These are phyloP conservation scores for Sclerotinia trifoliorum DNA, from an alignment of 2,329 filamentous ascomycete species.

Conservation along the genomic window DNA sequence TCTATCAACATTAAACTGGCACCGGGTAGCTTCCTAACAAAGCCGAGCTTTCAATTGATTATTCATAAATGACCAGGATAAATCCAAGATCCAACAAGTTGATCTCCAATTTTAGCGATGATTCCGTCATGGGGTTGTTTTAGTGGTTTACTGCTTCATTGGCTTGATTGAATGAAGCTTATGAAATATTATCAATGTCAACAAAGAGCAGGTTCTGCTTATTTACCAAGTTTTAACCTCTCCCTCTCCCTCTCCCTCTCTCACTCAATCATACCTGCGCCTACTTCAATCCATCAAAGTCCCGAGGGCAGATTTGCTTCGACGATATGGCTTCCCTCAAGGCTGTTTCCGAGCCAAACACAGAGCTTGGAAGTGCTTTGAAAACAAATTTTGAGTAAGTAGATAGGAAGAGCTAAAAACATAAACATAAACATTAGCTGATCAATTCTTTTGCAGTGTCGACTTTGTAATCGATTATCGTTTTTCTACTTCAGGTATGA, in stretches of 20 bases:
- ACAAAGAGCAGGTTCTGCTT: constrained; percentile 5
- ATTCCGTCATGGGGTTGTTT: constrained; percentile 17
- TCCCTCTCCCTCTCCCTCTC: background rate
- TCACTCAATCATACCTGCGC: background rate
- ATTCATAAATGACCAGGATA: background rate
- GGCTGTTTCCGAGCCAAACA: constrained; percentile 31
- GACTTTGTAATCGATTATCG: constrained; percentile 87
- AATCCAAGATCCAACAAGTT: constrained; percentile 2
- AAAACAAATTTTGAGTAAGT: constrained; percentile 46
- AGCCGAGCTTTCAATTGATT: background rate
- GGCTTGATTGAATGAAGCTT: constrained; percentile 10
- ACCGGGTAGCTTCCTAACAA: background rate
- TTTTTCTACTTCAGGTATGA: constrained; percentile 63
- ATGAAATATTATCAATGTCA: constrained; percentile 5
- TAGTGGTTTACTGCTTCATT: too few species aligned
- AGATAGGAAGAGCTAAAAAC: background rate
- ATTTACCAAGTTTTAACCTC: constrained; percentile 26
- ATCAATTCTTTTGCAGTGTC: constrained; percentile 52
- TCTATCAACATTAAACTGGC: background rate
- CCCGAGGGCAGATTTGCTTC: constrained; percentile 17
- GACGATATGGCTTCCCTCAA: constrained; percentile 35
- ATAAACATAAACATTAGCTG: constrained; percentile 19
- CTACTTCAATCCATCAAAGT: constrained; percentile 1
- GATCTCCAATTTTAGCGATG: constrained; percentile 12
- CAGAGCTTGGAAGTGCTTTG: constrained; percentile 29